These are phyloP conservation scores for Penicillium salamii DNA, from an alignment of 495 filamentous ascomycete genomes.

Conservation along the genomic window DNA sequence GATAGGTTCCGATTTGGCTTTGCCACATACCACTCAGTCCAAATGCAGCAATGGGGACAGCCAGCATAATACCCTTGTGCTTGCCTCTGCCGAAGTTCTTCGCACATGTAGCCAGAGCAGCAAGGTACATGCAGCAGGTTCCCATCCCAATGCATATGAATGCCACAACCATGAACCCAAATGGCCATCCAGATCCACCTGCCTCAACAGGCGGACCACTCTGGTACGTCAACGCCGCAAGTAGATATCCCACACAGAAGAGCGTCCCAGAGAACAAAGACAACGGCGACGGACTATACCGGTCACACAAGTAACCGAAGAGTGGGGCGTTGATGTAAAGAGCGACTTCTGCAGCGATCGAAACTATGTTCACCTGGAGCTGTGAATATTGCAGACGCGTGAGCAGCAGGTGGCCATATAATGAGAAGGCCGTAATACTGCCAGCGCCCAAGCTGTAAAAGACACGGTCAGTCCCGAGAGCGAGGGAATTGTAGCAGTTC, in stretches of 20 bases:
- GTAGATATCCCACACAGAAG: constrained; percentile 77
- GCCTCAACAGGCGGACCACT: constrained; percentile 55
- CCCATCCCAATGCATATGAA: constrained; percentile 79
- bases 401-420: constrained; percentile 88
- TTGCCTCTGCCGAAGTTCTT: constrained; percentile 94
- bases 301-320: constrained; percentile 89
- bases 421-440: constrained; percentile 81
- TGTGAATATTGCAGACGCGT: constrained; percentile 81
- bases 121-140: constrained; percentile 82
- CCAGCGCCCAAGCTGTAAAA: constrained; percentile 67
- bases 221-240: constrained; percentile 76
- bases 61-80: constrained; percentile 84
- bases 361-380: constrained; percentile 83
- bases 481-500: background rate
- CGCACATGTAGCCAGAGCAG: constrained; percentile 85
- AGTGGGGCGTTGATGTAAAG: constrained; percentile 87
- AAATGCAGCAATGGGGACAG: constrained; percentile 86
- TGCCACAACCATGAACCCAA: constrained; percentile 76
- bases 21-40: constrained; percentile 93
- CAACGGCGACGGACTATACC: constrained; percentile 72
- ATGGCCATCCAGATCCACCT: constrained; percentile 66
- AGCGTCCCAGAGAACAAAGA: constrained; percentile 66
- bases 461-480: constrained; percentile 6
- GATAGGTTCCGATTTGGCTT: constrained; percentile 78
- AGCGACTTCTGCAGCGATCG: constrained; percentile 76